phyloP scores from a whole-genome alignment of 768 basidiomycete species.

The Infundibulicybe gibba region DNA sequence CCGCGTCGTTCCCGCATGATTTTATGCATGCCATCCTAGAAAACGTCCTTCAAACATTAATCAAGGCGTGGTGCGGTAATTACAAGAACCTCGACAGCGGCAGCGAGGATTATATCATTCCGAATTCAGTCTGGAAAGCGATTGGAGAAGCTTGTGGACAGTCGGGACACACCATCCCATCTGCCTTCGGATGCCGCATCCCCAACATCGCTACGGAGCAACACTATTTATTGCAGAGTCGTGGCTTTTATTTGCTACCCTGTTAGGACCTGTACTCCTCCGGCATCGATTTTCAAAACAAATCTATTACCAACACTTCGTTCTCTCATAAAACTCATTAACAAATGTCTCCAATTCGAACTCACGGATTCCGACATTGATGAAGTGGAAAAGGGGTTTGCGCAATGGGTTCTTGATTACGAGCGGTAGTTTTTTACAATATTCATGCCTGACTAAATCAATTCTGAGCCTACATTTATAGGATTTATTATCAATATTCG shows the following conservation, averaged over 20 bases:
- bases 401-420: conserved; percentile 23
- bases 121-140: conserved; percentile 20
- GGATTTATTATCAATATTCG: too few relatives aligned
- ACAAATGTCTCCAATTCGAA: conserved; percentile 26
- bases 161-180: conserved; percentile 23
- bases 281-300: conserved; percentile 12
- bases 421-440: conserved; percentile 18
- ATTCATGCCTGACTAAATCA: too few relatives aligned
- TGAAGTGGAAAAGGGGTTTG: conserved; percentile 18
- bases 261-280: conserved; percentile 26
- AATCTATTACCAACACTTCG: conserved; percentile 29
- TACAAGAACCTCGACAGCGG: conserved; percentile 23
- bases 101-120: conserved; percentile 18
- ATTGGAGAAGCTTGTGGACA: conserved; percentile 23
- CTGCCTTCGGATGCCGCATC: conserved; percentile 19
- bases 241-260: conserved; percentile 24
- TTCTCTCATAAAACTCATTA: conserved; percentile 24
- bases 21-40: conserved; percentile 41
- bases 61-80: conserved; percentile 31
- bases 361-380: conserved; percentile 11
- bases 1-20: conserved; percentile 31
- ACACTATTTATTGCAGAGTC: conserved; percentile 23
- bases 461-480: too few relatives aligned
- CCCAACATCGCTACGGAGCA: conserved; percentile 20
- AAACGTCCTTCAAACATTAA: conserved; percentile 31